These are phyloP conservation scores for Backusella mclennaniae DNA, from an alignment of 192 early-diverging fungal genomes.

Conservation along the genomic window DNA sequence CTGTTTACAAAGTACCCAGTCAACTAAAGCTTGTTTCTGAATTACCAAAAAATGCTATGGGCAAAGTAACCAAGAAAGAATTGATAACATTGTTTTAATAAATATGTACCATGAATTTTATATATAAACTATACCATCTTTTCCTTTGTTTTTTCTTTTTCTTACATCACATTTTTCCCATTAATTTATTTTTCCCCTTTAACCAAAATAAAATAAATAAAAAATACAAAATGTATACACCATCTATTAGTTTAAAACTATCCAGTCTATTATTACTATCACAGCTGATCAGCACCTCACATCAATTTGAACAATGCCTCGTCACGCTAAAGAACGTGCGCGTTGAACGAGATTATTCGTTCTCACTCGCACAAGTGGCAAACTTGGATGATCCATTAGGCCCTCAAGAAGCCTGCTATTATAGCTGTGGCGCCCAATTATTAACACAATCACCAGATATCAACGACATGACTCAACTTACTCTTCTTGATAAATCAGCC, in stretches of 20 bases:
- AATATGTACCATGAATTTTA: not conserved
- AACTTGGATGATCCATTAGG: not conserved
- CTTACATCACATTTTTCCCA: not conserved
- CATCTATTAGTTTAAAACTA: not conserved
- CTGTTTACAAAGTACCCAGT: constrained; percentile 77
- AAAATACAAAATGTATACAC: not conserved
- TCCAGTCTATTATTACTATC: not conserved
- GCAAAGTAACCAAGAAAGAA: constrained; percentile 86
- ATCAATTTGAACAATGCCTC: not conserved
- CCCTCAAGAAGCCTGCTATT: constrained; percentile 18
- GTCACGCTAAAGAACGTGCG: not conserved
- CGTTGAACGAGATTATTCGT: not conserved
- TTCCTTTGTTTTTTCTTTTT: not conserved
- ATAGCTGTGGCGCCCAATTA: constrained; percentile 10
- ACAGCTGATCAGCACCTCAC: not conserved
- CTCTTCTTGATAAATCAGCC: constrained; percentile 4
- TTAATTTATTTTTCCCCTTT: not conserved
- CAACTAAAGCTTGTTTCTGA: constrained; percentile 44
- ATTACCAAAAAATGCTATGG: constrained; percentile 85
- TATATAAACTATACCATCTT: not conserved
- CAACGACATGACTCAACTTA: constrained; percentile 2
- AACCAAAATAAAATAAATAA: not conserved
- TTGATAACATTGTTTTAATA: constrained; percentile 52
- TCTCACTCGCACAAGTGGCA: constrained; percentile 15
- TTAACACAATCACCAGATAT: constrained; percentile 9